Base-by-base conservation (phyloP, 257 asterid genomes). In the Solanum infundibuliforme region DNA sequence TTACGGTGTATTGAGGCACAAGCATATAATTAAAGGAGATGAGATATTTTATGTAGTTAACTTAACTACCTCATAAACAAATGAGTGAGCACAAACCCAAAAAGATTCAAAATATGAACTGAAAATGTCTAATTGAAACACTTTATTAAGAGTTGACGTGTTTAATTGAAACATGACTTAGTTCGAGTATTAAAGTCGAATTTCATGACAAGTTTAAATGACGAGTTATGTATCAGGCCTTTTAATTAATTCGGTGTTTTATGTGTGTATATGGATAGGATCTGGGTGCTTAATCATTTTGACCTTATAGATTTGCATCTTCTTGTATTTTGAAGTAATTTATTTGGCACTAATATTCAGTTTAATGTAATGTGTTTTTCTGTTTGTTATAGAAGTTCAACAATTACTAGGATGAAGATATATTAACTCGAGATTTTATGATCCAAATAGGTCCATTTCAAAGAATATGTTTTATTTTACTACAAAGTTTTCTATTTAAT, bases 1-100 rank as follows among this genome's bases (percentile, higher is more conserved):
- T 68, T 68, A 29, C 0, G 5, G 18, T 0, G 18, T 68, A 68
- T 13, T 13, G 12, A 68, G 5, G 23, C 0, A 0, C 5, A 27
- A 27, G 10, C 0, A 3, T 68, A 62, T 68, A 68, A 12, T 12
- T 13, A 68, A 27, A 68, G 21, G 8, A 27, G 36, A 68, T 68
- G 36, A 12, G 4, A 68, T 68, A 68, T 68, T 68, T 69, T 69
- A 69, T 69, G 6, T 69, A 18, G 10, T 69, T 69, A 69, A 69
- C 1, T 69, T 29, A 27, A 69, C 23, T 29, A 69, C 9, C 4
- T 25, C 3, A 7, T 69, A 13, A 21, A 69, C 21, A 5, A 27
- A 69, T 69, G 23, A 13, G 23, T 29, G 75, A 29, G 8, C 36
- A 66, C 21, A 69, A 69, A 69, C 5, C 1, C 8, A 29, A 68